A percentile compares a stretch with the other conserved stretches of the same genome.
Conservation (phyloP, 2,329 filamentous ascomycete species). For the Dactylellina leptospora region DNA sequence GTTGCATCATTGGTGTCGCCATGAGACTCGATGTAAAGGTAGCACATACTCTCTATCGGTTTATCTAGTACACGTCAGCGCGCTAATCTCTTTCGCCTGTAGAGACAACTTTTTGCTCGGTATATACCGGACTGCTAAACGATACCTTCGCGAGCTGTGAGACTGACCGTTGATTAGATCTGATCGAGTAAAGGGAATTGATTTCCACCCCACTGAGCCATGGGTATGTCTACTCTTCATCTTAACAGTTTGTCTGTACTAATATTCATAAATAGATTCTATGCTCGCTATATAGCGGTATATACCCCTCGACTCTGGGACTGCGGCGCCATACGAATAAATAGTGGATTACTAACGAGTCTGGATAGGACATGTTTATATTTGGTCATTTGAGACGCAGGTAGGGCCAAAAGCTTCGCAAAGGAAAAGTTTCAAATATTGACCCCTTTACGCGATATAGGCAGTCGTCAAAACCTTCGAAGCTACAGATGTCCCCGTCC, state of each 20-base stretch:
- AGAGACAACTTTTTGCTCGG: constrained; percentile 53
- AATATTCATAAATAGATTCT: constrained; percentile 67
- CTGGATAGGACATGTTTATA: constrained; percentile 95
- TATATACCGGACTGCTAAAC: constrained; percentile 6
- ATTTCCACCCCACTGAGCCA: constrained; percentile 96
- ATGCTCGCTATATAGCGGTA: constrained; percentile 95
- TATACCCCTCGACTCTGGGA: constrained; percentile 57
- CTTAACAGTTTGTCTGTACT: background rate
- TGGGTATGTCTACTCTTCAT: constrained; percentile 70
- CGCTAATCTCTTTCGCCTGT: constrained; percentile 12
- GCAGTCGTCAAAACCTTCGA: constrained; percentile 99
- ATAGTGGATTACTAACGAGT: too few species aligned
- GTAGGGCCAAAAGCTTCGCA: constrained; percentile 58
- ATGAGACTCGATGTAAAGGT: constrained; percentile 53
- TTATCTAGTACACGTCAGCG: background rate
- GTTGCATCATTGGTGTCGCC: constrained; percentile 7
- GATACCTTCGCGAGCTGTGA: too few species aligned
- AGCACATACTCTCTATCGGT: background rate
- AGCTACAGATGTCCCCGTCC: constrained; percentile 95
- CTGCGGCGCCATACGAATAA: too few species aligned
- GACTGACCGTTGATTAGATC: constrained; percentile 65
- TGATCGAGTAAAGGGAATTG: constrained; percentile 95
- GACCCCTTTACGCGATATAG: constrained; percentile 60
- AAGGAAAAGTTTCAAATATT: background rate
- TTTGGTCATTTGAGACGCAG: constrained; percentile 98